Evolutionary conservation across 169 alveolate genomes (phyloP).

Genomic region (Theileria orientalis): DNA sequence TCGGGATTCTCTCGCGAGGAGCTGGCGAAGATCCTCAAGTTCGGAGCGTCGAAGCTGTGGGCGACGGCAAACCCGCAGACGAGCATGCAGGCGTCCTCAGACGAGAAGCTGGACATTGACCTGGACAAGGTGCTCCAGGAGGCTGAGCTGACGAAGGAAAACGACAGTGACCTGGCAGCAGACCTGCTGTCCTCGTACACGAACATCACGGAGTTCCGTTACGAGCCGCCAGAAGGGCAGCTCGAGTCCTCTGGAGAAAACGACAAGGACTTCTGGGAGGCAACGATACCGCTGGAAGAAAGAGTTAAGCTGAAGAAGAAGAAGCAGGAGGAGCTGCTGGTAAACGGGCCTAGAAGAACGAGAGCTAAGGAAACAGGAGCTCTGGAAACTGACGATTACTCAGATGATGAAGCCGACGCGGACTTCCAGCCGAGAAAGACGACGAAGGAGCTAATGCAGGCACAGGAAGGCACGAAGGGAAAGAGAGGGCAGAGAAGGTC

Average conservation of each 20-base stretch:
- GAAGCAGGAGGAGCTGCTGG: constrained; percentile 79
- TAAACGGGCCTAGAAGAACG: constrained; percentile 86
- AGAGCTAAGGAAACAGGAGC: constrained; percentile 70
- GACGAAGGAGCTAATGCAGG: constrained; percentile 9
- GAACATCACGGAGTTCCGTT: constrained; percentile 86
- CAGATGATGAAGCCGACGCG: constrained; percentile 64
- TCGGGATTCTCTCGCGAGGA: constrained; percentile 86
- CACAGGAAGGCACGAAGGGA: constrained; percentile 38
- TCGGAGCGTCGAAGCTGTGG: constrained; percentile 90
- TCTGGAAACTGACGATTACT: constrained; percentile 56
- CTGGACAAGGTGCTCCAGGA: constrained; percentile 85
- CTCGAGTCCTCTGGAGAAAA: constrained; percentile 69
- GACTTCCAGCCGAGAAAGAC: constrained; percentile 66
- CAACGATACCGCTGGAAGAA: constrained; percentile 86
- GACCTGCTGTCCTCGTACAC: constrained; percentile 84
- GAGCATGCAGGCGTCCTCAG: constrained; percentile 2
- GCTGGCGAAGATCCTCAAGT: constrained; percentile 83
- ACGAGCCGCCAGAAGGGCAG: constrained; percentile 84
- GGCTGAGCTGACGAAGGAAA: constrained; percentile 81
- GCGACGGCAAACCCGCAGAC: constrained; percentile 45
- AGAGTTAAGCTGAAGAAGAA: constrained; percentile 77
- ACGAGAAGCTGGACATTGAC: constrained; percentile 78
- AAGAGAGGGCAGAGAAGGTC: constrained; percentile 71
- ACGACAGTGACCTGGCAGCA: constrained; percentile 82
- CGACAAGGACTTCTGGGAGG: constrained; percentile 88